Evolutionary conservation across 1,139 yeast species (phyloP).

Genomic region (Zygosaccharomyces sapae): DNA sequence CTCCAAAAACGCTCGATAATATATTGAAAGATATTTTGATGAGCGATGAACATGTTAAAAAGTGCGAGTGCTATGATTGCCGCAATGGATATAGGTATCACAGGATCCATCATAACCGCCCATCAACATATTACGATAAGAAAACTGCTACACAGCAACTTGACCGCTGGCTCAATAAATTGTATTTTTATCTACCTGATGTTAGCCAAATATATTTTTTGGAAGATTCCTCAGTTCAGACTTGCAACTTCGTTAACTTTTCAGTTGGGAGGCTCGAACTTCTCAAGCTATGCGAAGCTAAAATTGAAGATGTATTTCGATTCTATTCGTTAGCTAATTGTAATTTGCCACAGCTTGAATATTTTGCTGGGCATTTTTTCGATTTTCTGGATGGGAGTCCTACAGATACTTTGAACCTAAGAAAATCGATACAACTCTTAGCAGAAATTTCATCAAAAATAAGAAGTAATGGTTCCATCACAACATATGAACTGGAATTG

Average conservation of each 20-base stretch:
- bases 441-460: constrained; percentile 21
- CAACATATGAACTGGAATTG: constrained; percentile 23
- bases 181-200: constrained; percentile 16
- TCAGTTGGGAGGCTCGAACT: constrained; percentile 21
- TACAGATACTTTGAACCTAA: constrained; percentile 20
- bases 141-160: constrained; percentile 2
- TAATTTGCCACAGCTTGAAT: constrained; percentile 21
- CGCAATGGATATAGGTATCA: not conserved
- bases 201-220: constrained; percentile 16
- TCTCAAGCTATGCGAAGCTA: constrained; percentile 13
- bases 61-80: not conserved
- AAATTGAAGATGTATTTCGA: constrained; percentile 19
- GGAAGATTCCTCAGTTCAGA: constrained; percentile 13
- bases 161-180: constrained; percentile 12
- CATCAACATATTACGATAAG: not conserved
- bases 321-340: constrained; percentile 29
- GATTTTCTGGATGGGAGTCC: constrained; percentile 20
- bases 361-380: constrained; percentile 29
- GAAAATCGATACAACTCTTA: constrained; percentile 19
- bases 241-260: constrained; percentile 28
- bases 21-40: not conserved
- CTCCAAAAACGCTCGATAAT: not conserved
- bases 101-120: not conserved
- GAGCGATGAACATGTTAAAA: not conserved
- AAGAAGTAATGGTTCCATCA: constrained; percentile 22